phyloP scores from a whole-genome alignment of 768 basidiomycete species.

The Crucibulum laeve region DNA sequence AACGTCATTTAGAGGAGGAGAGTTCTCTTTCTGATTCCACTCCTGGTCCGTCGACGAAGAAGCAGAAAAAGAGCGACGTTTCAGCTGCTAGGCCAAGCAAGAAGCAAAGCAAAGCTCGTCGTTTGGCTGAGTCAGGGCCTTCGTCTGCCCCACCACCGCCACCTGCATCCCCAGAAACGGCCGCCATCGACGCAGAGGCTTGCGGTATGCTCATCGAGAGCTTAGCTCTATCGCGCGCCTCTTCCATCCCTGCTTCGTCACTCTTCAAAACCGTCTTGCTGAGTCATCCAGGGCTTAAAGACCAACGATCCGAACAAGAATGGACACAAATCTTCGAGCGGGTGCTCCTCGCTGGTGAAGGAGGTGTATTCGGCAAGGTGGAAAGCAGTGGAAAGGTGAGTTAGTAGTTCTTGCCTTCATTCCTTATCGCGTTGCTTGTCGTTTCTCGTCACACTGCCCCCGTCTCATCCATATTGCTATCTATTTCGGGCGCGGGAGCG shows the following conservation, averaged over 20 bases:
- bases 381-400: slow-evolving; percentile 59
- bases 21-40: neutral
- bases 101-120: neutral
- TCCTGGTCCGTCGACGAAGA: slow-evolving; percentile 10
- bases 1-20: slow-evolving; percentile 6
- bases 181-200: slow-evolving; percentile 36
- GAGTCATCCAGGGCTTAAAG: slow-evolving; percentile 47
- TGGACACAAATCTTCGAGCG: slow-evolving; percentile 47
- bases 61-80: slow-evolving; percentile 19
- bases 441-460: neutral
- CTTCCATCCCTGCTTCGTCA: slow-evolving; percentile 51
- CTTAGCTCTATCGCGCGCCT: slow-evolving; percentile 69
- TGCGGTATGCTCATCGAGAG: slow-evolving; percentile 68
- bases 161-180: slow-evolving; percentile 14
- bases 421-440: no score
- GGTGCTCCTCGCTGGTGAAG: slow-evolving; percentile 43
- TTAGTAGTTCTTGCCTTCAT: no score
- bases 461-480: neutral
- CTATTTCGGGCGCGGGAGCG: neutral
- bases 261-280: slow-evolving; percentile 50
- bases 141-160: neutral
- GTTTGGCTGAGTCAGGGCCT: neutral
- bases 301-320: slow-evolving; percentile 33
- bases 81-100: neutral
- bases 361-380: slow-evolving; percentile 70